phyloP scores from a whole-genome alignment of 495 filamentous ascomycete species.

The Trichoderma erinaceum region DNA sequence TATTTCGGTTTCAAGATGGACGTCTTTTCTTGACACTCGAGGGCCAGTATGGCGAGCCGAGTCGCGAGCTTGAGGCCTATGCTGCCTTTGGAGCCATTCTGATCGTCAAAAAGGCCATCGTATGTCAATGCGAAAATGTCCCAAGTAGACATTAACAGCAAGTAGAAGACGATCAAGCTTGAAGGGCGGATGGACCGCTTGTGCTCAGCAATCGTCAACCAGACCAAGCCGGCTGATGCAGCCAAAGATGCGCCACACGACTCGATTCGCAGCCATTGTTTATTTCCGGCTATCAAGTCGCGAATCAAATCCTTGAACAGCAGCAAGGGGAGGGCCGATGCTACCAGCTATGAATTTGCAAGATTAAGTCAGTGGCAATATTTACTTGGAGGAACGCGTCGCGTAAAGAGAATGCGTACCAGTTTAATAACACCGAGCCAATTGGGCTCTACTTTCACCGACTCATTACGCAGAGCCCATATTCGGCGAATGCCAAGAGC shows the following conservation, averaged over 20 bases:
- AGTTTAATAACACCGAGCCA: not conserved
- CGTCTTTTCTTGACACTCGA: conserved; percentile 15
- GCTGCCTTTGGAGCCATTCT: not conserved
- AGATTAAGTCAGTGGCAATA: not conserved
- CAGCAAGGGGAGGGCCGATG: not conserved
- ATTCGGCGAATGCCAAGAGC: not conserved
- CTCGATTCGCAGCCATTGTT: not conserved
- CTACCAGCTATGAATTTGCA: not conserved
- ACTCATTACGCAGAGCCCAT: not conserved
- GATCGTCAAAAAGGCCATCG: not conserved
- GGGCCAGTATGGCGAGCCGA: conserved; percentile 12
- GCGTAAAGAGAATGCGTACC: not conserved
- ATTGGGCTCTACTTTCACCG: not conserved
- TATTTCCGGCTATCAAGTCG: not conserved
- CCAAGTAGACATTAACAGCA: not conserved
- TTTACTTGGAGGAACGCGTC: not conserved
- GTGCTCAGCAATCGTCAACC: not conserved
- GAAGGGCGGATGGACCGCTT: conserved; percentile 2
- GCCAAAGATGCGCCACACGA: not conserved
- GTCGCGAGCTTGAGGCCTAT: not conserved
- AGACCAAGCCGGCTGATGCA: not conserved
- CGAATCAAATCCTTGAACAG: not conserved
- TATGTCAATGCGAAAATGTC: not conserved
- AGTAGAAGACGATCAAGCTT: not conserved
- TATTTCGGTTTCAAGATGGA: conserved; percentile 9